These are phyloP conservation scores for Pythium insidiosum DNA, from an alignment of 352 stramenopile genomes.

Conservation along the genomic window DNA sequence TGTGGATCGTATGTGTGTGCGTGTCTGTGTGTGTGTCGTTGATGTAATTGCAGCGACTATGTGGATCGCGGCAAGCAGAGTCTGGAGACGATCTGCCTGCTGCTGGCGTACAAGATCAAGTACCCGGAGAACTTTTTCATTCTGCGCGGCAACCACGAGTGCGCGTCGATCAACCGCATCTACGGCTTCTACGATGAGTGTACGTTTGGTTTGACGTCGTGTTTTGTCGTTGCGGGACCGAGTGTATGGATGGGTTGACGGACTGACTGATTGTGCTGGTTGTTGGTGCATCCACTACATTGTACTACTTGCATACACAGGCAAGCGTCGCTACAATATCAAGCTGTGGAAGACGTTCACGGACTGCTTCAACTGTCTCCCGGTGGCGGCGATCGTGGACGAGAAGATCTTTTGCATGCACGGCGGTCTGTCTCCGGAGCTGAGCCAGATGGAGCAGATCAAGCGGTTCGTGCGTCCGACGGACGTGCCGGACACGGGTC, in stretches of 20 bases:
- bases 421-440: slow-evolving; percentile 92
- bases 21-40: not conserved
- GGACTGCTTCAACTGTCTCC: slow-evolving; percentile 73
- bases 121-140: slow-evolving; percentile 34
- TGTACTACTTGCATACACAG: not conserved
- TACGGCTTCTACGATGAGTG: slow-evolving; percentile 47
- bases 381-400: slow-evolving; percentile 96
- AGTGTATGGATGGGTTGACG: not conserved
- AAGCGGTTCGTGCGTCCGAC: slow-evolving; percentile 92
- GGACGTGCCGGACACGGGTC: slow-evolving; percentile 83
- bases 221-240: not conserved
- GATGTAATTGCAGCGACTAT: slow-evolving; percentile 15
- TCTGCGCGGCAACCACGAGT: slow-evolving; percentile 86
- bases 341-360: slow-evolving; percentile 5
- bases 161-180: slow-evolving; percentile 93
- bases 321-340: slow-evolving; percentile 1
- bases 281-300: not conserved
- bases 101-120: slow-evolving; percentile 34
- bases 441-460: slow-evolving; percentile 90
- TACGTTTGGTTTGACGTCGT: not conserved
- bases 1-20: not conserved
- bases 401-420: slow-evolving; percentile 99
- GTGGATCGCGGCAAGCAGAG: slow-evolving; percentile 46
- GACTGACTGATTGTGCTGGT: not conserved
- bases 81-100: slow-evolving; percentile 24